These are phyloP conservation scores for Torulaspora gathmanii DNA, from an alignment of 805 yeast genomes.

Conservation along the genomic window DNA sequence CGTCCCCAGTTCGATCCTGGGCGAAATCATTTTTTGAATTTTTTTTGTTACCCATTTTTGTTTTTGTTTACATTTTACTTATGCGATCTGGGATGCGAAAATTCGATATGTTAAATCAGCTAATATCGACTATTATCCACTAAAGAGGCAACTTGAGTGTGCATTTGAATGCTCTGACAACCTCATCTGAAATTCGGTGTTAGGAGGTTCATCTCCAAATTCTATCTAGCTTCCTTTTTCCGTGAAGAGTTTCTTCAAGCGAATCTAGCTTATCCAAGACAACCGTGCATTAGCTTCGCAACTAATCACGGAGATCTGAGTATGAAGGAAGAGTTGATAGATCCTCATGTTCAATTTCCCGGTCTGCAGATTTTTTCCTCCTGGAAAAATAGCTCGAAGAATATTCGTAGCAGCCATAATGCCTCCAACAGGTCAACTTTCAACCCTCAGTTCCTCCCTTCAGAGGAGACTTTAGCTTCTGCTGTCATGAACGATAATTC, in stretches of 20 bases:
- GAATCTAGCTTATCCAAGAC: neutral
- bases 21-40: slow-evolving; percentile 73
- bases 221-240: neutral
- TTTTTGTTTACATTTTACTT: slow-evolving; percentile 12
- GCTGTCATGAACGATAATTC: neutral
- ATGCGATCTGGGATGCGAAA: neutral
- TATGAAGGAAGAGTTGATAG: slow-evolving; percentile 8
- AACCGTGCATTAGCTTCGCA: neutral
- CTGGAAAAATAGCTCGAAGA: slow-evolving; percentile 5
- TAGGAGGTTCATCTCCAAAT: neutral
- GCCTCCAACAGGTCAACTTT: neutral
- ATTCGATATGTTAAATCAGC: neutral
- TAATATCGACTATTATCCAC: neutral
- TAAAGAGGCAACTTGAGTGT: neutral
- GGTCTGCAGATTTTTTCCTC: slow-evolving; percentile 18
- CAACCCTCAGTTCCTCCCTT: slow-evolving; percentile 1
- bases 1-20: slow-evolving; percentile 99
- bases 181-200: neutral
- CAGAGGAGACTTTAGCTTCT: slow-evolving; percentile 7
- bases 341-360: slow-evolving; percentile 7
- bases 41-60: slow-evolving; percentile 5
- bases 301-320: neutral
- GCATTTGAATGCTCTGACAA: slow-evolving; percentile 2
- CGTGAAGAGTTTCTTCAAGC: neutral
- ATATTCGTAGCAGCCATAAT: neutral